These are phyloP conservation scores for Blastobotrys terrestris DNA, from an alignment of 805 yeast genomes.

Conservation along the genomic window DNA sequence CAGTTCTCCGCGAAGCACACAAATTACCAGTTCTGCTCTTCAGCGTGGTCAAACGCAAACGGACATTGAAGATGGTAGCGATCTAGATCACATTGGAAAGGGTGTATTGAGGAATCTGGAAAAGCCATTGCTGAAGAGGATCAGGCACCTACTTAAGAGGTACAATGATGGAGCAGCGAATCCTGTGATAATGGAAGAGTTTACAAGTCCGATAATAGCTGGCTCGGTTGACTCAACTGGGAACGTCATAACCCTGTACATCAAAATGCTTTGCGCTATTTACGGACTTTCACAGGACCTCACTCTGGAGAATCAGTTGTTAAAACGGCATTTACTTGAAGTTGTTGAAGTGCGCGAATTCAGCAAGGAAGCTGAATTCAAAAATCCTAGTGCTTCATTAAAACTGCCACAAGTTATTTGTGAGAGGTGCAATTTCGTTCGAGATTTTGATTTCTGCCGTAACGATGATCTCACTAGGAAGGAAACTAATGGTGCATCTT, in stretches of 20 bases:
- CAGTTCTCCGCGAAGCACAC: conserved; percentile 45
- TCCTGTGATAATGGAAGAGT: conserved; percentile 56
- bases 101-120: conserved; percentile 43
- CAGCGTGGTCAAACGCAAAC: conserved; percentile 37
- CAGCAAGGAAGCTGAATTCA: conserved; percentile 63
- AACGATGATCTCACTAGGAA: conserved; percentile 40
- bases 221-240: conserved; percentile 57
- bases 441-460: conserved; percentile 78
- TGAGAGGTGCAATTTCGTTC: conserved; percentile 64
- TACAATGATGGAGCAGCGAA: conserved; percentile 71
- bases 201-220: conserved; percentile 67
- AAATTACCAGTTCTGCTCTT: conserved; percentile 45
- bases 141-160: conserved; percentile 55
- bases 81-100: conserved; percentile 32
- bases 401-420: conserved; percentile 66
- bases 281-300: conserved; percentile 59
- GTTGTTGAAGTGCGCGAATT: conserved; percentile 81
- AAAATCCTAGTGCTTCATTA: conserved; percentile 68
- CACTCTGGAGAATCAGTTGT: conserved; percentile 62
- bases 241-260: conserved; percentile 75
- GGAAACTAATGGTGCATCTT: conserved; percentile 12
- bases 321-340: conserved; percentile 67
- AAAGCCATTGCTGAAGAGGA: conserved; percentile 57
- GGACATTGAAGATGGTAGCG: conserved; percentile 15
- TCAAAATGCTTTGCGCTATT: conserved; percentile 68